These are phyloP conservation scores for Albizia julibrissin DNA, from an alignment of 306 rosid species.

Conservation along the genomic window DNA sequence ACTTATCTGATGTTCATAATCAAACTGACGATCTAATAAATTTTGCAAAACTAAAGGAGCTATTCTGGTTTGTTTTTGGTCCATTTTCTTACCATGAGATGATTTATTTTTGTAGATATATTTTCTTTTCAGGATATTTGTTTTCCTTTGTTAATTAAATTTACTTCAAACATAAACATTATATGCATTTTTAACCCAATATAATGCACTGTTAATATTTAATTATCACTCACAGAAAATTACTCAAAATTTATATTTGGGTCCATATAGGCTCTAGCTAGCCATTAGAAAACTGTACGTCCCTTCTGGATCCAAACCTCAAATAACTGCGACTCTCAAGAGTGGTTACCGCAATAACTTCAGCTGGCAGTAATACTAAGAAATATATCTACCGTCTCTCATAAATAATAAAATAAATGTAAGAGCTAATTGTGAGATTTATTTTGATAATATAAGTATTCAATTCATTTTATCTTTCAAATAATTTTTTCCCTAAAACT, in stretches of 20 bases:
- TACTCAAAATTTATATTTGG: neutral
- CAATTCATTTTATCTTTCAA: too few relatives aligned
- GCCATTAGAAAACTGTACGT: neutral
- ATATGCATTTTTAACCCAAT: neutral
- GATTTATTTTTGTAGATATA: neutral
- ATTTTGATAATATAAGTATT: too few relatives aligned
- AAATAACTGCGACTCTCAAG: neutral
- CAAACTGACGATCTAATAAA: neutral
- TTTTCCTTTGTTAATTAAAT: neutral
- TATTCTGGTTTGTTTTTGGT: neutral
- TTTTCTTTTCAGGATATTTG: neutral
- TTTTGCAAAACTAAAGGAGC: neutral
- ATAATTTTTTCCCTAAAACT: too few relatives aligned
- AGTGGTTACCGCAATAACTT: neutral
- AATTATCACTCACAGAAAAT: neutral
- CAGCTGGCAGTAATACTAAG: neutral
- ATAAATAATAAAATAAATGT: too few relatives aligned
- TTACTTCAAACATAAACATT: neutral
- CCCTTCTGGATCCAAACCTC: neutral
- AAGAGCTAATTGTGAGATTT: too few relatives aligned
- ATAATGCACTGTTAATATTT: neutral
- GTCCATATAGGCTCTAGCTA: neutral
- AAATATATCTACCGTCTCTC: too few relatives aligned
- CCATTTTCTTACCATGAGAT: neutral
- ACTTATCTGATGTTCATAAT: neutral